A percentile compares a stretch with the other conserved stretches of the same genome.
Conservation (phyloP, 345 rosid genomes). For the Cardamine resedifolia region DNA sequence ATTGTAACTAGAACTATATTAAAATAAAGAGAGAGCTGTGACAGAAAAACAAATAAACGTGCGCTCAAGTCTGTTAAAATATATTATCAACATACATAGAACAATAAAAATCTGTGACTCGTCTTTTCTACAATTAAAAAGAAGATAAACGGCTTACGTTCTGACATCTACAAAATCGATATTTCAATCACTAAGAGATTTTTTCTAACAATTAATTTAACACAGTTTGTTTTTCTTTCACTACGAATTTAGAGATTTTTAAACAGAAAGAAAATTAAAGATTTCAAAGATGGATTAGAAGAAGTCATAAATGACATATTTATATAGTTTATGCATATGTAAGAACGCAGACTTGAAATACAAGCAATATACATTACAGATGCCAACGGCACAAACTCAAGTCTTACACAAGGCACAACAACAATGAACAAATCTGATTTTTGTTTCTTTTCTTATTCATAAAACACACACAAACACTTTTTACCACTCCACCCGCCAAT, state of each 20-base stretch:
- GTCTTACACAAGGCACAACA: slow-evolving; percentile 21
- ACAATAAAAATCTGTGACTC: too few species aligned
- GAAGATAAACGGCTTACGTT: not conserved
- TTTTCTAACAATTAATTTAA: not conserved
- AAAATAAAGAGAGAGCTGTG: not conserved
- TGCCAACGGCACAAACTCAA: slow-evolving; percentile 22
- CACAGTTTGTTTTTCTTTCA: not conserved
- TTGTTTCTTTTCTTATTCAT: slow-evolving; percentile 26
- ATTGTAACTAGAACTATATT: not conserved
- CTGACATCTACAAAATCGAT: not conserved
- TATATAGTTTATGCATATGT: not conserved
- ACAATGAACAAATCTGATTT: slow-evolving; percentile 2
- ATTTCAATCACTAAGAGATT: not conserved
- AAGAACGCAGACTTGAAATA: not conserved
- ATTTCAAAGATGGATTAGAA: too few species aligned
- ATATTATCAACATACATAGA: too few species aligned
- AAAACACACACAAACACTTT: slow-evolving; percentile 1
- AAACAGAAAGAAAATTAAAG: not conserved
- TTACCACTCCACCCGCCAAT: slow-evolving; percentile 14
- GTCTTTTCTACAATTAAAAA: too few species aligned
- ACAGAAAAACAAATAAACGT: not conserved
- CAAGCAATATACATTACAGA: not conserved
- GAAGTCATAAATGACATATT: too few species aligned
- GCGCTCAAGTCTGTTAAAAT: not conserved
- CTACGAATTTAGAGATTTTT: not conserved